Evolutionary conservation across 108 stramenopile species (phyloP), one percentile per base, ranked within the genome.

Genomic region (Skeletonema menzelii): DNA sequence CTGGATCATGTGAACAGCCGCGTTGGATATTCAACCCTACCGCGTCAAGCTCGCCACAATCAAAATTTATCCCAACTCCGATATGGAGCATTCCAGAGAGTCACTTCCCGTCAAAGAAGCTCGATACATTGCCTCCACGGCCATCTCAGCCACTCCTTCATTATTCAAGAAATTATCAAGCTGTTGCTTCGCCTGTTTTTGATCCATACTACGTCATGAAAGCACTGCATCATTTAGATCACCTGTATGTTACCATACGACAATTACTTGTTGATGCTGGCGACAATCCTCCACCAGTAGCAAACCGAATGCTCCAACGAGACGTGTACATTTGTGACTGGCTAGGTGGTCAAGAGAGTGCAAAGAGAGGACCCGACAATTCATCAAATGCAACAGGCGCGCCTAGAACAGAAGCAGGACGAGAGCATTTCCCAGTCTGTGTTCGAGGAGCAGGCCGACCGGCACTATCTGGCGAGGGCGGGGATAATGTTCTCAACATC

Each of bases 291-390:
- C 46, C 79, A 67, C 37, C 70, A 55, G 42, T 80, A 15, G 56
- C 64, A 0, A 75, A 80, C 42, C 67, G 75, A 53, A 77, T 89
- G 56, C 69, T 93, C 11, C 86, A 83, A 19, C 70, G 92, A 59
- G 92, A 93, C 64, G 87, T 90, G 5, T 93, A 90, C 42, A 73
- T 93, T 31, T 90, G 89, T 58, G 89, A 93, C 38, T 93, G 92
- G 92, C 61, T 93, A 26, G 77, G 82, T 26, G 67, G 69, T 24
- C 74, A 85, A 17, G 83, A 84, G 19, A 82, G 53, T 60, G 53
- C 67, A 27, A 68, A 81, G 5, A 67, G 56, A 65, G 78, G 74
- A 32, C 20, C 8, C 0, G 78, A 46, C 32, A 47, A 73, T n/a
- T n/a, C 26, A 37, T 68, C 73, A 27, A 70, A 70, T 44, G 27